phyloP scores from a whole-genome alignment of 2,329 filamentous ascomycete species.

The Penicillium sp. region DNA sequence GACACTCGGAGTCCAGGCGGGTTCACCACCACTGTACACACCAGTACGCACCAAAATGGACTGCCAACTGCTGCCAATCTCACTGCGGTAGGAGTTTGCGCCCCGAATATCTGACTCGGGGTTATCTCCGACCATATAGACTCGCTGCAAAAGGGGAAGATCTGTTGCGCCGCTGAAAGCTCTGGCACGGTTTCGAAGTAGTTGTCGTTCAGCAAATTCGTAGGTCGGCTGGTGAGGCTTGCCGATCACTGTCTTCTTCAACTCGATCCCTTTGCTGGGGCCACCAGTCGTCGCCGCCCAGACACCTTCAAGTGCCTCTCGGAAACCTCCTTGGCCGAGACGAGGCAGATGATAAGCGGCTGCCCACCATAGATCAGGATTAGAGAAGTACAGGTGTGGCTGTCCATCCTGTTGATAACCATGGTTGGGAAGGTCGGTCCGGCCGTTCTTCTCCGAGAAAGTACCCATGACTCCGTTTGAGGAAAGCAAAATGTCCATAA shows the following conservation, averaged over 20 bases:
- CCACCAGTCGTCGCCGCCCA: constrained; percentile 72
- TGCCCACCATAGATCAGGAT: constrained; percentile 88
- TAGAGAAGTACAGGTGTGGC: constrained; percentile 81
- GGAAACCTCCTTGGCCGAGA: constrained; percentile 89
- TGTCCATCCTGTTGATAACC: constrained; percentile 85
- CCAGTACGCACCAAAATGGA: constrained; percentile 79
- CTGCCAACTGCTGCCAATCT: constrained; percentile 70
- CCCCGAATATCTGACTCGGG: constrained; percentile 88
- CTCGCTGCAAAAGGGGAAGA: constrained; percentile 60
- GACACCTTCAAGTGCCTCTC: constrained; percentile 75
- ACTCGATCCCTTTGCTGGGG: constrained; percentile 51
- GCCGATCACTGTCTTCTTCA: constrained; percentile 71
- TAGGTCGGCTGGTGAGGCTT: constrained; percentile 82
- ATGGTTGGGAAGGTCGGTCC: constrained; percentile 63
- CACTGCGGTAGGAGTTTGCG: constrained; percentile 72
- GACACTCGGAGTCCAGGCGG: constrained; percentile 62
- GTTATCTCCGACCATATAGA: constrained; percentile 96
- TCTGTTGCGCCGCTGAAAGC: constrained; percentile 43
- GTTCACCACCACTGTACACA: constrained; percentile 64
- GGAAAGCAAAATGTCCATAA: constrained; percentile 81
- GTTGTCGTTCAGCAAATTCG: constrained; percentile 74
- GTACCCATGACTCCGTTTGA: constrained; percentile 79
- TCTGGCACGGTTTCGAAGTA: constrained; percentile 61
- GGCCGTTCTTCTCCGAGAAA: constrained; percentile 70
- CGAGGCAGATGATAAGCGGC: constrained; percentile 81